Evolutionary conservation across 345 rosid genomes (phyloP).

Genomic region (Hypericum perforatum): DNA sequence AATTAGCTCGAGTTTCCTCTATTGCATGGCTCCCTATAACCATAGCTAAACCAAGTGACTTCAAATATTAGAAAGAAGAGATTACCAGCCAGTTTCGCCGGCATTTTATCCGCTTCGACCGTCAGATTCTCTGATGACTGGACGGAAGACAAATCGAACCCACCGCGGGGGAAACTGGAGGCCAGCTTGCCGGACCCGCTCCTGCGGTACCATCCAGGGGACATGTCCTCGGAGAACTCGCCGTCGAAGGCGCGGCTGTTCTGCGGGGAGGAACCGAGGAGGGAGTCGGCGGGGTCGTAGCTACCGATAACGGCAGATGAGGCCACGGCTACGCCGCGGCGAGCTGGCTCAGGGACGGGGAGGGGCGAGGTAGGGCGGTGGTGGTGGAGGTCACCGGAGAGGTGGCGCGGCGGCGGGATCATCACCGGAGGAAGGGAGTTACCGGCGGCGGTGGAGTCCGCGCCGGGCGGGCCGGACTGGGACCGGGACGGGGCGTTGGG

Average conservation of each 20-base stretch:
- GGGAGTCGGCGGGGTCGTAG: constrained; percentile 53
- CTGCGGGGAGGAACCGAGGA: constrained; percentile 44
- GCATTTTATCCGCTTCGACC: constrained; percentile 11
- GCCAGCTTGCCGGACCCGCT: constrained; percentile 49
- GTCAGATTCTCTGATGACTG: constrained; percentile 13
- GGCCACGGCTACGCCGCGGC: constrained; percentile 9
- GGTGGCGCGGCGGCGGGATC: constrained; percentile 4
- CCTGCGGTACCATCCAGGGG: constrained; percentile 39
- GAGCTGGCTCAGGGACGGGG: neutral
- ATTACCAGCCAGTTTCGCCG: constrained; percentile 27
- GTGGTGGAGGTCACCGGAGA: constrained; percentile 2
- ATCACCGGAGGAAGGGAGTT: constrained; percentile 13
- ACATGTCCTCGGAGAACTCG: constrained; percentile 45
- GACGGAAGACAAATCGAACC: constrained; percentile 53
- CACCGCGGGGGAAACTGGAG: constrained; percentile 64
- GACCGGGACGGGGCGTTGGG: constrained; percentile 37
- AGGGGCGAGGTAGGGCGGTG: neutral
- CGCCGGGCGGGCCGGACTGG: constrained; percentile 49
- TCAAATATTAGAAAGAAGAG: neutral
- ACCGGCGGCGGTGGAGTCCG: constrained; percentile 39
- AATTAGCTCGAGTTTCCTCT: too few species aligned
- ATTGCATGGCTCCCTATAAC: too few species aligned
- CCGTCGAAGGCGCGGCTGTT: constrained; percentile 21
- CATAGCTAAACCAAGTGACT: too few species aligned
- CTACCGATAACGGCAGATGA: constrained; percentile 34